Conservation (phyloP, 306 rosid species). For the Trifolium pratense region DNA sequence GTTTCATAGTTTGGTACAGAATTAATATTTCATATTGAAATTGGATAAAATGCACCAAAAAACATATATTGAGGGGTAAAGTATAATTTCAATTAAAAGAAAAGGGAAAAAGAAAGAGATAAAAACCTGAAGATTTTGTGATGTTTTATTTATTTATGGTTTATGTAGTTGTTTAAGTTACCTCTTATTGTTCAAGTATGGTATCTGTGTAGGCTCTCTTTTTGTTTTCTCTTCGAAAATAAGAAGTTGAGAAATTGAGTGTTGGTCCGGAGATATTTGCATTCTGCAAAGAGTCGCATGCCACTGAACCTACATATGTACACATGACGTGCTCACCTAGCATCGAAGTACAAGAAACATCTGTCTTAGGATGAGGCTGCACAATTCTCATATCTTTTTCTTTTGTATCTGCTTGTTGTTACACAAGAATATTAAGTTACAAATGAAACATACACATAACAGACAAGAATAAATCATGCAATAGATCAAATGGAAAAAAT, state of each 20-base stretch:
- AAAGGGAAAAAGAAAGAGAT: not conserved
- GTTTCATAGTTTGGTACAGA: no score
- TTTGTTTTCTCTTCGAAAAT: no score
- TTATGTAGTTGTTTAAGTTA: no score
- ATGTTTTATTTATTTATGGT: no score
- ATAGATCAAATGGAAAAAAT: no score
- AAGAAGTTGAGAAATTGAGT: not conserved
- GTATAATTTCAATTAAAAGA: not conserved
- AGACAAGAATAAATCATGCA: no score
- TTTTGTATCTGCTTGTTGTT: slow-evolving; percentile 64
- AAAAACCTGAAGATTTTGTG: slow-evolving; percentile 75
- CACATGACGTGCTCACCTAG: no score
- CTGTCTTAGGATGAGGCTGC: slow-evolving; percentile 78
- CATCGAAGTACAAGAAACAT: slow-evolving; percentile 47
- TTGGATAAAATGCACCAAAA: no score
- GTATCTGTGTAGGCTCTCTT: no score
- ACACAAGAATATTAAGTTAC: slow-evolving; percentile 10
- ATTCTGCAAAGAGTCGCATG: slow-evolving; percentile 44
- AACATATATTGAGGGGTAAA: not conserved
- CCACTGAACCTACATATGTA: no score
- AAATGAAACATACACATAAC: not conserved
- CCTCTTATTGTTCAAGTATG: no score
- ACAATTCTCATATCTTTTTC: slow-evolving; percentile 81
- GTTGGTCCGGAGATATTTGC: slow-evolving; percentile 55
- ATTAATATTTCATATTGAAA: no score